Percentiles rank a stretch among this genome's conserved stretches.
Evolutionary conservation across 2,329 filamentous ascomycete genomes (phyloP).

Genomic region (Fusarium redolens): DNA sequence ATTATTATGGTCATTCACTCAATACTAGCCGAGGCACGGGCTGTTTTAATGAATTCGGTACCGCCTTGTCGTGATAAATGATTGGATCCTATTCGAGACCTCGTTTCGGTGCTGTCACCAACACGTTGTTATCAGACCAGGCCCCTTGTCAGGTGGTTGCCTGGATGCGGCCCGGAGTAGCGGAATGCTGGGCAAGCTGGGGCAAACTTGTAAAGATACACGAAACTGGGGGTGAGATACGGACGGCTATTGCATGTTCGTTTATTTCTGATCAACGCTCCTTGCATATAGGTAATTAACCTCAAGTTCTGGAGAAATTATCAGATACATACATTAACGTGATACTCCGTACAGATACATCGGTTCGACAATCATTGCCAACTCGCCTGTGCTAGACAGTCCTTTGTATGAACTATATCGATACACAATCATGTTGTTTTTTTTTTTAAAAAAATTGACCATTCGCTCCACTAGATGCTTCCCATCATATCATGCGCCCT

Average conservation of each 20-base stretch:
- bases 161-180: neutral
- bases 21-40: conserved; percentile 2
- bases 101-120: neutral
- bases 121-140: neutral
- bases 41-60: neutral
- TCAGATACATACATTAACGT: neutral
- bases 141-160: neutral
- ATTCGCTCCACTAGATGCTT: conserved; percentile 26
- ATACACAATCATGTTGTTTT: neutral
- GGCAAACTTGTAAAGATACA: neutral
- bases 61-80: neutral
- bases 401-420: neutral
- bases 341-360: neutral
- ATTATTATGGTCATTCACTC: neutral
- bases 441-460: neutral
- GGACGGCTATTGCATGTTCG: neutral
- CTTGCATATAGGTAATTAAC: neutral
- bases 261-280: neutral
- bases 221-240: neutral
- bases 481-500: conserved; percentile 21
- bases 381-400: neutral
- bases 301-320: neutral
- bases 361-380: neutral
- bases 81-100: neutral
- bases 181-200: conserved; percentile 1